phyloP scores from a whole-genome alignment of 2,329 filamentous ascomycete genomes.

The Paramyrothecium roridum region DNA sequence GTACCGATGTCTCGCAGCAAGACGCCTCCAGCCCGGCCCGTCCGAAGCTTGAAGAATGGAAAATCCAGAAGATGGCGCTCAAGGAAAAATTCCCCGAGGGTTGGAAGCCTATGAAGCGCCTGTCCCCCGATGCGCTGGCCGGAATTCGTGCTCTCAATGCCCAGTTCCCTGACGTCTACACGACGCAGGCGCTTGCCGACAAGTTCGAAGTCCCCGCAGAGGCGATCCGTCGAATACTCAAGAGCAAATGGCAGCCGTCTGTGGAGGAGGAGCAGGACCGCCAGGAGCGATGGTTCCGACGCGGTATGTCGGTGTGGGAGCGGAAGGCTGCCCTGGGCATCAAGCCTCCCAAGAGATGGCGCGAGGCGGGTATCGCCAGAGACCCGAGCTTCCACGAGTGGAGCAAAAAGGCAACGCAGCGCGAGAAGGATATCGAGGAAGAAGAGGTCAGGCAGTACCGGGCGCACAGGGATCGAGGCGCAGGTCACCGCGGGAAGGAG shows the following conservation, averaged over 20 bases:
- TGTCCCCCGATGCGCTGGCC: constrained; percentile 90
- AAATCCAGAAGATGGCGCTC: constrained; percentile 70
- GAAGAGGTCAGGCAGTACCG: constrained; percentile 17
- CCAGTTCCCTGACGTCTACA: constrained; percentile 74
- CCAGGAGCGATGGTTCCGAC: constrained; percentile 58
- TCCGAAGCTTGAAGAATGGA: constrained; percentile 57
- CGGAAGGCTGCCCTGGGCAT: constrained; percentile 57
- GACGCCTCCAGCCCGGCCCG: constrained; percentile 10
- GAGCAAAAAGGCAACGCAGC: constrained; percentile 20
- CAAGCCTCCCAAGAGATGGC: constrained; percentile 61
- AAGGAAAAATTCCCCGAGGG: constrained; percentile 75
- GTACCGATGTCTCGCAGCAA: constrained; percentile 8
- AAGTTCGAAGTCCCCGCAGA: constrained; percentile 88
- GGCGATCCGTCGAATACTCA: constrained; percentile 81
- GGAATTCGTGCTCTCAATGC: constrained; percentile 81
- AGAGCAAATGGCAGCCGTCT: constrained; percentile 68
- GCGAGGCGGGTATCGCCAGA: constrained; percentile 47
- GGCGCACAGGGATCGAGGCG: constrained; percentile 1
- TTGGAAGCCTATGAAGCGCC: constrained; percentile 79
- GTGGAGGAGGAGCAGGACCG: constrained; percentile 56
- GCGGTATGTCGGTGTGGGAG: constrained; percentile 59
- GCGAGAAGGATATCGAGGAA: constrained; percentile 20
- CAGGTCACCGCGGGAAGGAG: too few relatives aligned
- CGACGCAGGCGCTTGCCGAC: constrained; percentile 67
- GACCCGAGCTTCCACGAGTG: constrained; percentile 39